A percentile compares a stretch with the other conserved stretches of the same genome.
These are phyloP conservation scores for Phytophthora podocarpi DNA, from an alignment of 352 stramenopile genomes.

Conservation along the genomic window DNA sequence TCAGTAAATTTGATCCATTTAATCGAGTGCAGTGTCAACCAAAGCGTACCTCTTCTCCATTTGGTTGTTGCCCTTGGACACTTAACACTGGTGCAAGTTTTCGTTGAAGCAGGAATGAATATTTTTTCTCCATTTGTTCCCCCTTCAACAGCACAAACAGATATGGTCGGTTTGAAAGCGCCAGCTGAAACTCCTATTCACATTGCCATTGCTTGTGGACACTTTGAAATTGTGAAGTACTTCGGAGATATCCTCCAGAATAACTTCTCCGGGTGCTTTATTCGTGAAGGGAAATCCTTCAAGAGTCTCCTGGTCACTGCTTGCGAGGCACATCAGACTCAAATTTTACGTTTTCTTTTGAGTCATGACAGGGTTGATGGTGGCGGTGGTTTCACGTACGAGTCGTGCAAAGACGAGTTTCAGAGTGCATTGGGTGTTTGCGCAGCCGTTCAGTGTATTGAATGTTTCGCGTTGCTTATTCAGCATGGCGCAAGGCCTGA, in stretches of 20 bases:
- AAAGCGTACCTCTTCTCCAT: slow-evolving; percentile 44
- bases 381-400: slow-evolving; percentile 47
- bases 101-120: slow-evolving; percentile 54
- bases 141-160: not conserved
- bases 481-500: slow-evolving; percentile 39
- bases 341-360: slow-evolving; percentile 52
- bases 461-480: slow-evolving; percentile 48
- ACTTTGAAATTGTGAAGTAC: slow-evolving; percentile 45
- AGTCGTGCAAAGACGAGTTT: slow-evolving; percentile 46
- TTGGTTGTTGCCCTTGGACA: slow-evolving; percentile 45
- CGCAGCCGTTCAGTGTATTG: slow-evolving; percentile 42
- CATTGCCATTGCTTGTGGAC: slow-evolving; percentile 50
- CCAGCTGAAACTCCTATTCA: slow-evolving; percentile 52
- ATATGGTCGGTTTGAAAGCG: slow-evolving; percentile 3
- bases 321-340: slow-evolving; percentile 38
- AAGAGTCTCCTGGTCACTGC: slow-evolving; percentile 55
- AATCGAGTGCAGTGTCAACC: slow-evolving; percentile 55
- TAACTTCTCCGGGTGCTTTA: slow-evolving; percentile 52
- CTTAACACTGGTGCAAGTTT: slow-evolving; percentile 32
- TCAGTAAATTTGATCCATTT: slow-evolving; percentile 37
- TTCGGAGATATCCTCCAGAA: slow-evolving; percentile 52
- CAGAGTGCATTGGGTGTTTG: slow-evolving; percentile 43
- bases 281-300: slow-evolving; percentile 38
- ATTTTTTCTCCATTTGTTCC: slow-evolving; percentile 29
- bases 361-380: slow-evolving; percentile 10